Base-by-base conservation (phyloP, 1,284 basidiomycete genomes). In the Coriolopsis trogii region DNA sequence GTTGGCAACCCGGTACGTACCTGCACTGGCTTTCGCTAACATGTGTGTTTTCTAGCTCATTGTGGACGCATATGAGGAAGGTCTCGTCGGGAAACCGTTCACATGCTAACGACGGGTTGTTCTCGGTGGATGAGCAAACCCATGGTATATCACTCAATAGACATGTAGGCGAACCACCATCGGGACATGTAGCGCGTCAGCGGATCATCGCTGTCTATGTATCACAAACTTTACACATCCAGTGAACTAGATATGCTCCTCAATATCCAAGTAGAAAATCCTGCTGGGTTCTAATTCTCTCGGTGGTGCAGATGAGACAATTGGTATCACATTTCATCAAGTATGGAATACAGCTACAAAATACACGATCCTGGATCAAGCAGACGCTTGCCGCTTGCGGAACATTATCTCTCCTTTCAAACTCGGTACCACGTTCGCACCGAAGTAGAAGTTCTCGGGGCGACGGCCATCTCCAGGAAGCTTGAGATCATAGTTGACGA, bases 21-120 rank as follows among this genome's bases (percentile, higher is more conserved):
- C 15, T 15, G 10, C 10, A 13, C 15, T 16, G 8, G 5, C 21
- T 4, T 10, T 4, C 12, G 7, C 42, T 29, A 8, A 25, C 15
- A 16, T 3, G 12, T 44, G 28, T 21, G 10, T 7, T 30, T n/a
- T 40, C 43, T n/a, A 80, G 80, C 65, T 81, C 21, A 81, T 81
- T 46, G 67, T 68, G 23, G 74, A 77, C 39, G 76, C 79, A 5
- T 82, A 81, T 57, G 56, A 61, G 16, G 63, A 65, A 37, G 74
- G 74, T 10, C 52, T 70, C 16, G 75, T 82, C n/a, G 74, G 76
- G 8, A 70, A 70, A 46, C 79, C 81, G 4, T 82, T 83, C 55
- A 74, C 73, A 33, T 82, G 81, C 51, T 80, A 34, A 18, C 33
- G n/a, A 13, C 10, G 33, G 4, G 20, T 13, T 16, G 31, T 16